Percentiles rank a stretch among this genome's conserved stretches.
Conservation (phyloP, 148 eudicot genomes). For the Chenopodium formosanum region DNA sequence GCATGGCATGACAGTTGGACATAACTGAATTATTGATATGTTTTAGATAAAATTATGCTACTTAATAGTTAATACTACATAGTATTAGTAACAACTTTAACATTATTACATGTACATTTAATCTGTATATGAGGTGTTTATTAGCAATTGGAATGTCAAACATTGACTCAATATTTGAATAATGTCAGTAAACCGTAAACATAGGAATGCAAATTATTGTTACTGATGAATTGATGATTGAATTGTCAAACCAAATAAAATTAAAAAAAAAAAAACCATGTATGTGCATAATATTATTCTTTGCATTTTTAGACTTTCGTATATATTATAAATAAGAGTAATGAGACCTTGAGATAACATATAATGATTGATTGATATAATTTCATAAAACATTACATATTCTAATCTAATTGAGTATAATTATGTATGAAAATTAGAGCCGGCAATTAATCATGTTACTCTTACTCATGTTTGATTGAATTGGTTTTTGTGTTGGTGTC, state of each 20-base stretch:
- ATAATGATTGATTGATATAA: no score
- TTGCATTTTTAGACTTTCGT: no score
- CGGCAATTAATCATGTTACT: no score
- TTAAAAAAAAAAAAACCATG: neutral
- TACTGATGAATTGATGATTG: neutral
- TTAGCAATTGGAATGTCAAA: neutral
- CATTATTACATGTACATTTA: neutral
- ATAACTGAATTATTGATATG: neutral
- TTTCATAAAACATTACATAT: no score
- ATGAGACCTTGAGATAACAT: no score
- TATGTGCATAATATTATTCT: no score
- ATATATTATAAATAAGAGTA: no score
- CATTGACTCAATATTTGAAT: neutral
- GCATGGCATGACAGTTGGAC: conserved; percentile 7
- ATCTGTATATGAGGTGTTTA: neutral
- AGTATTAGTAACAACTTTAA: neutral
- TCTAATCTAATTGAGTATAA: no score
- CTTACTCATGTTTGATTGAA: no score
- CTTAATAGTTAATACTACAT: neutral
- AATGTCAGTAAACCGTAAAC: neutral
- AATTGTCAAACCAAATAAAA: neutral
- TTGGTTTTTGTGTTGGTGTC: no score
- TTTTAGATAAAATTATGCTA: neutral
- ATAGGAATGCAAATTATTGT: neutral
- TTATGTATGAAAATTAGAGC: no score